Percentiles rank a stretch among this genome's conserved stretches.
Conservation (phyloP, 75 land plant genomes). For the Chamaecyparis obtusa region DNA sequence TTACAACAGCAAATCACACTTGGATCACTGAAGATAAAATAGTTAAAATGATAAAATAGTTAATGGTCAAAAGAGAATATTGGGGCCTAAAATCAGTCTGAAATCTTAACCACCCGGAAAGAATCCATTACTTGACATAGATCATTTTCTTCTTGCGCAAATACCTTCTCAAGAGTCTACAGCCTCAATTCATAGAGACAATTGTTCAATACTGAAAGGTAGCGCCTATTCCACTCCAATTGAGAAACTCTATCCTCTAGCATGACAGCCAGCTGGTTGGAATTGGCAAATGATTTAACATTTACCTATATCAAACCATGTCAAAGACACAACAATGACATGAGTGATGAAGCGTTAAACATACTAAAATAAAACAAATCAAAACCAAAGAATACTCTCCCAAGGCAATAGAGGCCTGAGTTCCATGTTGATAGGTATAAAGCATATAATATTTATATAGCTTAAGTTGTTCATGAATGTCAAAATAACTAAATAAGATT, state of each 20-base stretch:
- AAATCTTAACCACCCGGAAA: slow-evolving; percentile 63
- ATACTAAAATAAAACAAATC: background rate
- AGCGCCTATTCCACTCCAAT: slow-evolving; percentile 86
- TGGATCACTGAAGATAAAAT: no score
- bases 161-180: slow-evolving; percentile 76
- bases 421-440: background rate
- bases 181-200: slow-evolving; percentile 82
- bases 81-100: background rate
- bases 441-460: background rate
- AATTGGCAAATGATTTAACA: slow-evolving; percentile 91
- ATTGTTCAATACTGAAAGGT: slow-evolving; percentile 90
- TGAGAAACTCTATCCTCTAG: slow-evolving; percentile 71
- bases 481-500: background rate
- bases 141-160: slow-evolving; percentile 62
- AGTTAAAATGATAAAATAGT: background rate
- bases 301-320: slow-evolving; percentile 49
- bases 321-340: no score
- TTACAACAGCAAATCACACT: no score
- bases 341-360: background rate
- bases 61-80: background rate
- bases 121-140: slow-evolving; percentile 82
- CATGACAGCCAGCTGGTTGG: slow-evolving; percentile 90
- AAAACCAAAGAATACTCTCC: background rate
- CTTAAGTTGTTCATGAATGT: background rate
- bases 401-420: background rate